Conservation (phyloP, 1,284 basidiomycete species). For the Sporisorium scitamineum region DNA sequence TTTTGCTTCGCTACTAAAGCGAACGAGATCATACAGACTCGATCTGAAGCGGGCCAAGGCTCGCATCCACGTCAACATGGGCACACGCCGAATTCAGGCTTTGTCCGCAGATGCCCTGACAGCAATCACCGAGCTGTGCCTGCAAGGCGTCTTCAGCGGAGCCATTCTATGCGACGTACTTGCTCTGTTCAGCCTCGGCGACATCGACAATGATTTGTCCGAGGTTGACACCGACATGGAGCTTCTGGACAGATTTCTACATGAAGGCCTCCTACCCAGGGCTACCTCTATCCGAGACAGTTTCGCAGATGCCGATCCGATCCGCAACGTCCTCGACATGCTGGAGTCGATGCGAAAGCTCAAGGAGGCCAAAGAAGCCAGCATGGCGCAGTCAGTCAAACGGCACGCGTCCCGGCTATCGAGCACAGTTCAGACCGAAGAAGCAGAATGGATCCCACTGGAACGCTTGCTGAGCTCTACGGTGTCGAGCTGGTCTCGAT, state of each 20-base stretch:
- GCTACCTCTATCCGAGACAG: not conserved
- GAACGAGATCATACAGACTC: not conserved
- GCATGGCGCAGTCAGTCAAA: not conserved
- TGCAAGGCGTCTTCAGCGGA: conserved; percentile 11
- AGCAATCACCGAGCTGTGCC: conserved; percentile 21
- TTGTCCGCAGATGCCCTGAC: conserved; percentile 15
- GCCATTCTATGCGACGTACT: conserved; percentile 12
- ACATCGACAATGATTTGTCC: conserved; percentile 13
- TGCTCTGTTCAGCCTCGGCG: conserved; percentile 23
- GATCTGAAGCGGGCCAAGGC: not conserved
- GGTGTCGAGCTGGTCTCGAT: not conserved
- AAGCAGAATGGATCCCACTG: conserved; percentile 14
- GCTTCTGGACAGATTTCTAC: conserved; percentile 15
- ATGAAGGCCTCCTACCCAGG: conserved; percentile 10
- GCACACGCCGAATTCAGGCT: not conserved
- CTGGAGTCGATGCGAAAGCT: conserved; percentile 13
- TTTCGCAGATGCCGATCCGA: conserved; percentile 6
- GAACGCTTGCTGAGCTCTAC: conserved; percentile 11
- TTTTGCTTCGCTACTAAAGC: not conserved
- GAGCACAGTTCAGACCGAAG: not conserved
- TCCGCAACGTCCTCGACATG: conserved; percentile 1
- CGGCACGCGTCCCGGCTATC: not conserved
- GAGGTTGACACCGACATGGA: conserved; percentile 14
- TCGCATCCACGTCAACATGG: not conserved
- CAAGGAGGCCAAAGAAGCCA: not conserved